phyloP scores from a whole-genome alignment of 2,329 filamentous ascomycete genomes.

The Endoconidiophora laricicola region DNA sequence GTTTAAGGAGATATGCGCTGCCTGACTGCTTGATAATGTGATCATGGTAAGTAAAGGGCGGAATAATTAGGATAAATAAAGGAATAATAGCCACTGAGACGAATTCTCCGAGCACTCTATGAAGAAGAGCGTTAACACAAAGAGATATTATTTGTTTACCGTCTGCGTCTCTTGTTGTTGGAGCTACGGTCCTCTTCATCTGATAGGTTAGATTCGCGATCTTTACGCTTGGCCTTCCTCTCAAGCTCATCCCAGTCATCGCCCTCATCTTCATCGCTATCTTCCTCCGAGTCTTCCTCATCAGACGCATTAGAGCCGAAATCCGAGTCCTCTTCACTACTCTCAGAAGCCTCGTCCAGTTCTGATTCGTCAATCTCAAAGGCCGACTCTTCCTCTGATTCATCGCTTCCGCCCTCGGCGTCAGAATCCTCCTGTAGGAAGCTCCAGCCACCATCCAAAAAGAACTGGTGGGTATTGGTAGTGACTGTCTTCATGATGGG shows the following conservation, averaged over 20 bases:
- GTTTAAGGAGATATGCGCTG: too few relatives aligned
- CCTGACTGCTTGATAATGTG: neutral
- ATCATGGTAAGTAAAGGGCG: conserved; percentile 5
- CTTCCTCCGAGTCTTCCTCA: conserved; percentile 53
- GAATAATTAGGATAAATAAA: conserved; percentile 2
- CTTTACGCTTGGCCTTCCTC: conserved; percentile 75
- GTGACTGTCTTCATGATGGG: conserved; percentile 99
- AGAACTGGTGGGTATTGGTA: conserved; percentile 86
- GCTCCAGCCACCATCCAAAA: conserved; percentile 84
- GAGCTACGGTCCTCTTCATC: conserved; percentile 46
- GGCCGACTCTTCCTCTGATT: conserved; percentile 66
- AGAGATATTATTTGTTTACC: conserved; percentile 4
- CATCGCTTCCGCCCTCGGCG: conserved; percentile 58
- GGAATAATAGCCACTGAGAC: conserved; percentile 2
- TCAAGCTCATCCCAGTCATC: conserved; percentile 94
- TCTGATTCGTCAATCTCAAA: conserved; percentile 86
- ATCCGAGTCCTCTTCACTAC: conserved; percentile 69
- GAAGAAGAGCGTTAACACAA: neutral
- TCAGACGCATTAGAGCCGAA: conserved; percentile 81
- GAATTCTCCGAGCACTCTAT: conserved; percentile 3
- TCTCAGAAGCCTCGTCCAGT: conserved; percentile 63
- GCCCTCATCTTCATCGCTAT: conserved; percentile 57
- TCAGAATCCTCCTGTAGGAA: conserved; percentile 83
- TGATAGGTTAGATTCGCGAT: conserved; percentile 49
- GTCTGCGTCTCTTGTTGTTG: conserved; percentile 35